These are phyloP conservation scores for Phyllachora maydis DNA, from an alignment of 2,329 filamentous ascomycete genomes.

Conservation along the genomic window DNA sequence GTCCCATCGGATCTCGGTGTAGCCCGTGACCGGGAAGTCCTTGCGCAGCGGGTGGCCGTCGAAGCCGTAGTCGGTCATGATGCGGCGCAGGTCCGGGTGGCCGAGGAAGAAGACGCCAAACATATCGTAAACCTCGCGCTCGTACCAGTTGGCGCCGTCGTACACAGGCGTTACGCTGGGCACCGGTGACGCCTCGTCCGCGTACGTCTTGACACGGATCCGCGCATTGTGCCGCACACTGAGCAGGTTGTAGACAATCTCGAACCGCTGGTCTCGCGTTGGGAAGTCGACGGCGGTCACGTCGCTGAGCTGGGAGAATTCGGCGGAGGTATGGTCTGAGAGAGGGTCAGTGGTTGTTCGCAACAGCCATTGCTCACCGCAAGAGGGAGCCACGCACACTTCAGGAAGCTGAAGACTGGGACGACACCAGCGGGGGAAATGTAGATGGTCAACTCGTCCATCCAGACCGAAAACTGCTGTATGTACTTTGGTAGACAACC, in stretches of 20 bases:
- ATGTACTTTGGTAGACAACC: slow-evolving; percentile 93
- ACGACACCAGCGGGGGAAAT: slow-evolving; percentile 76
- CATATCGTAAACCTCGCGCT: slow-evolving; percentile 92
- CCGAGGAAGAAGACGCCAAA: slow-evolving; percentile 94
- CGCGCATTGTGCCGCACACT: slow-evolving; percentile 91
- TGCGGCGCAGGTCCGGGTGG: slow-evolving; percentile 86
- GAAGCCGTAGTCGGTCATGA: slow-evolving; percentile 99
- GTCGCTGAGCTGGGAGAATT: slow-evolving; percentile 84
- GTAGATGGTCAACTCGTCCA: slow-evolving; percentile 92
- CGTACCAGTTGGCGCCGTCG: slow-evolving; percentile 97
- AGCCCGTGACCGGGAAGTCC: slow-evolving; percentile 93
- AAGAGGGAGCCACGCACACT: slow-evolving; percentile 28
- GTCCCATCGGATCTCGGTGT: slow-evolving; percentile 94
- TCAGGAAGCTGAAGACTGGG: slow-evolving; percentile 84
- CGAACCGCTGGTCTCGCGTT: slow-evolving; percentile 86
- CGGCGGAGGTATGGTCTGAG: slow-evolving; percentile 79
- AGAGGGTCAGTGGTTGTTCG: slow-evolving; percentile 4
- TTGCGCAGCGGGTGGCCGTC: slow-evolving; percentile 94
- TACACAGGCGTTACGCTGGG: slow-evolving; percentile 73
- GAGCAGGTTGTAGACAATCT: slow-evolving; percentile 93
- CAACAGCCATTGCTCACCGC: not conserved
- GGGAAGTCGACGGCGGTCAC: slow-evolving; percentile 94
- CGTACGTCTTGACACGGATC: slow-evolving; percentile 96
- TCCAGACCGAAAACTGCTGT: slow-evolving; percentile 99
- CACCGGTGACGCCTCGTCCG: slow-evolving; percentile 85